These are phyloP conservation scores for Venturia oleaginea DNA, from an alignment of 2,329 filamentous ascomycete genomes.

Conservation along the genomic window DNA sequence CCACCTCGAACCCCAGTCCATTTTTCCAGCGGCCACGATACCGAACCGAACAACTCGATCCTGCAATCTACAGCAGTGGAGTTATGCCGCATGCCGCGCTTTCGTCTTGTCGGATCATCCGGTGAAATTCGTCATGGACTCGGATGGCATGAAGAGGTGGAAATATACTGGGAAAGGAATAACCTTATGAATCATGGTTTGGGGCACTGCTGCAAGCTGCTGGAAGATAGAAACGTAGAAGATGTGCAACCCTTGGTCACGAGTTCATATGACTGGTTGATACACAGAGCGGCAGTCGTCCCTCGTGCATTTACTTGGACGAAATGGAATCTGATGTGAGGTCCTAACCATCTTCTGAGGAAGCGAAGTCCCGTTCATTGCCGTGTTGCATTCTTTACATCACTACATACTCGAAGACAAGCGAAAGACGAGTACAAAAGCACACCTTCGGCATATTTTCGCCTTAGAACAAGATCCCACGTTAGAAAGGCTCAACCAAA, in stretches of 20 bases:
- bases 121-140: not conserved
- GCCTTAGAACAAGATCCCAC: not conserved
- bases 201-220: not conserved
- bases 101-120: not conserved
- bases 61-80: not conserved
- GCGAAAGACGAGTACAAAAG: not conserved
- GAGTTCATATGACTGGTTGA: not conserved
- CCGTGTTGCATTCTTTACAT: not conserved
- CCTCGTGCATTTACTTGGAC: not conserved
- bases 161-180: not conserved
- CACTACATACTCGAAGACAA: not conserved
- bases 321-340: not conserved
- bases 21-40: not conserved
- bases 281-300: not conserved
- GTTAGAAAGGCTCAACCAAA: not conserved
- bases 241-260: not conserved
- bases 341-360: not conserved
- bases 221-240: not conserved
- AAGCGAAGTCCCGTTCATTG: not conserved
- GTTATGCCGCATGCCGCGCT: not conserved
- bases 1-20: not conserved
- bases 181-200: not conserved
- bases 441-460: not conserved
- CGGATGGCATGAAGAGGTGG: not conserved
- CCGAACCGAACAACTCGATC: not conserved